Conservation (phyloP, 352 stramenopile genomes). For the Globisporangium barbulae region DNA sequence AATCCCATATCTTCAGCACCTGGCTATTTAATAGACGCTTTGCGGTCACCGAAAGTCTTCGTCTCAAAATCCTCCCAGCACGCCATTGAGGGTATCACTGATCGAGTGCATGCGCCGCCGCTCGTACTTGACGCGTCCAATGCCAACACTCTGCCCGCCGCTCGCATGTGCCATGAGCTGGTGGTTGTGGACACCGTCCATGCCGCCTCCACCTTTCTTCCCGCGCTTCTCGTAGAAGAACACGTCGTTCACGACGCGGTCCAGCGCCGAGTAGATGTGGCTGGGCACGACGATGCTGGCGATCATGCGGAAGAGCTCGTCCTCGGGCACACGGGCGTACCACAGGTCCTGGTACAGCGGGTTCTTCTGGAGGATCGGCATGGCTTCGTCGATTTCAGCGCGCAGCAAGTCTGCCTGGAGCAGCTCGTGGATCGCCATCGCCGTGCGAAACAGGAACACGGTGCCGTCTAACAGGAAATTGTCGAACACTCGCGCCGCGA, state of each 20-base stretch:
- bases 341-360: constrained; percentile 61
- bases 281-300: constrained; percentile 56
- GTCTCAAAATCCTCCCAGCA: constrained; percentile 61
- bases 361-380: constrained; percentile 74
- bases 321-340: constrained; percentile 52
- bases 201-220: neutral
- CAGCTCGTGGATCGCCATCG: constrained; percentile 80
- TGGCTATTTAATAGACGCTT: neutral
- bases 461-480: constrained; percentile 86
- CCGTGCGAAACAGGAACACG: constrained; percentile 77
- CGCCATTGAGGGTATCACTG: constrained; percentile 70
- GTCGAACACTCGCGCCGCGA: constrained; percentile 73
- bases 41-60: neutral
- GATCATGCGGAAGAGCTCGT: constrained; percentile 69
- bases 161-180: constrained; percentile 35
- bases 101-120: constrained; percentile 73
- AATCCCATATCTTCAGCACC: neutral
- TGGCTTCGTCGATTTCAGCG: constrained; percentile 67
- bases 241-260: constrained; percentile 78
- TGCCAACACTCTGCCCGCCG: constrained; percentile 62
- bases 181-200: constrained; percentile 6
- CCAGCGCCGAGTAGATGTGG: constrained; percentile 64
- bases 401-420: constrained; percentile 47
- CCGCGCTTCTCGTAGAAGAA: constrained; percentile 83
- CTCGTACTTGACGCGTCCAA: constrained; percentile 66